Evolutionary conservation across 306 rosid species (phyloP), one percentile per base, ranked within the genome.

Genomic region (Glycine latifolia): DNA sequence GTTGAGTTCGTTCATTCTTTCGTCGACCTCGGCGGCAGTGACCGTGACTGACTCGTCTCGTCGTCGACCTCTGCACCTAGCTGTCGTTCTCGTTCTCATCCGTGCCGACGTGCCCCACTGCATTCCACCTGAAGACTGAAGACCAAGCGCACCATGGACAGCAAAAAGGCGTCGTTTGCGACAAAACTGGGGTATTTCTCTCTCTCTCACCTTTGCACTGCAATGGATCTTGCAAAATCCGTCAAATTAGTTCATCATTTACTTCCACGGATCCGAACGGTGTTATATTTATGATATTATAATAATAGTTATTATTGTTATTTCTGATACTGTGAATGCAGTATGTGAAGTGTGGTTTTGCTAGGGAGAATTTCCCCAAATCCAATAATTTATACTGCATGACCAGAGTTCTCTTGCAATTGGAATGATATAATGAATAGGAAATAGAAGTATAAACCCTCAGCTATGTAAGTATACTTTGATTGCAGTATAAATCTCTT

Each of bases 281-380:
- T 54, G 14, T 77, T 47, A 14, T 20, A 14, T 53, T 2, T 12
- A 7, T 16, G 7, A 1, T 47, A 33, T 49, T 53, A 20, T 20
- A 20, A 20, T 20, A 2, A 72, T 9, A 2, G 6, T 39, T 46
- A 3, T 15, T 41, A 1, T 10, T 71, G 0, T 62, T 43, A 20
- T 48, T 62, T 17, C 59, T 72, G 20, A 20, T 20, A 20, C 20
- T 20, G 20, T 20, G 48, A 78, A 66, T 82, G 89, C 90, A 95
- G 99, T 95, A 95, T 62, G 98, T 95, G 55, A 95, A 95, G 86
- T 95, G 99, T 79, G 98, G 99, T 49, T 95, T 95, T 75, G 88
- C 99, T 8, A 97, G 99, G 43, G 98, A 95, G 92, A 95, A 95
- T 75, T 95, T 95, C 37, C 99, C 99, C 8, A 91, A 97, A 2